These are phyloP conservation scores for Kwoniella shivajii DNA, from an alignment of 1,284 basidiomycete species.

Conservation along the genomic window DNA sequence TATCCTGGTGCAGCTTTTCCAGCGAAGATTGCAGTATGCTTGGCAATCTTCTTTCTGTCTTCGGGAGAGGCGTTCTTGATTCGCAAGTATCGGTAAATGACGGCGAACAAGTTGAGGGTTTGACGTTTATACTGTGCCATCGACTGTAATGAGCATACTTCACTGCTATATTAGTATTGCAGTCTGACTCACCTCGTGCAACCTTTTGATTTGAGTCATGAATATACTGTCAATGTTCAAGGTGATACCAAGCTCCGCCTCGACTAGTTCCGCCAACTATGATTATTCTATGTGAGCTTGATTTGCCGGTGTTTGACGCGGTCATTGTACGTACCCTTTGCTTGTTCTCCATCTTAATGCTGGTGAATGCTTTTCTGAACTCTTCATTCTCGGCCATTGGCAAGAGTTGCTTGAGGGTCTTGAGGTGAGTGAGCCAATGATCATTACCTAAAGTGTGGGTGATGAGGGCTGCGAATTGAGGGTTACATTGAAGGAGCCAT, in stretches of 20 bases:
- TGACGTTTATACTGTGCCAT: constrained; percentile 77
- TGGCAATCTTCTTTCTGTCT: constrained; percentile 74
- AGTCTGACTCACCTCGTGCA: constrained; percentile 43
- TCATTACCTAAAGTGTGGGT: constrained; percentile 75
- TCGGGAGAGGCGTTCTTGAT: constrained; percentile 75
- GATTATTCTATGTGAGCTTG: constrained; percentile 10
- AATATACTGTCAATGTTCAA: constrained; percentile 78
- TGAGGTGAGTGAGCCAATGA: constrained; percentile 70
- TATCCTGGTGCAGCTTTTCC: constrained; percentile 62
- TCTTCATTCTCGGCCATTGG: constrained; percentile 67
- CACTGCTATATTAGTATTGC: neutral
- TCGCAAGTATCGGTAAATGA: constrained; percentile 80
- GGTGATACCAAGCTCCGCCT: constrained; percentile 67
- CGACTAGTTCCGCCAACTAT: constrained; percentile 68
- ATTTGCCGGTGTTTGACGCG: neutral
- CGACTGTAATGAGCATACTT: neutral
- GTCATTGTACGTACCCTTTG: constrained; percentile 57
- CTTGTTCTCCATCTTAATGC: constrained; percentile 84
- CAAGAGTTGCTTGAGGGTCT: constrained; percentile 48
- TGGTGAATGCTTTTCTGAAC: constrained; percentile 77
- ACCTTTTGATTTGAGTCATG: constrained; percentile 86
- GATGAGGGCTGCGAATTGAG: constrained; percentile 77
- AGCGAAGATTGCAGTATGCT: constrained; percentile 72
- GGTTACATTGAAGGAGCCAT: constrained; percentile 94
- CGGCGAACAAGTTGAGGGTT: constrained; percentile 60